Evolutionary conservation across 2,329 filamentous ascomycete species (phyloP).

Genomic region (Parastagonospora nodorum): DNA sequence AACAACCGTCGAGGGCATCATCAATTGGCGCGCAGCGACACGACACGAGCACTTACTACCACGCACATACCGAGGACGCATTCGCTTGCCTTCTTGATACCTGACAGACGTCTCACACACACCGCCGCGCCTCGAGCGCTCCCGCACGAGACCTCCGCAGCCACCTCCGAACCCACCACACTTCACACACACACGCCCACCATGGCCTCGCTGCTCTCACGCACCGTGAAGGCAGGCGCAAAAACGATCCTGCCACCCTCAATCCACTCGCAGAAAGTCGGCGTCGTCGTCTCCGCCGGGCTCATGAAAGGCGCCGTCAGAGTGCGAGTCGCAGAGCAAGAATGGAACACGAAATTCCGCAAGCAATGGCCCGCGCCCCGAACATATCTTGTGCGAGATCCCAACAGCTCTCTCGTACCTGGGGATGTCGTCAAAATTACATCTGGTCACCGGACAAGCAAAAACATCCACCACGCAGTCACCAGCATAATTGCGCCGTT

Average conservation of each 20-base stretch:
- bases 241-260: constrained; percentile 31
- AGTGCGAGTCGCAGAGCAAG: constrained; percentile 71
- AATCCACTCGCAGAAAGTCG: constrained; percentile 47
- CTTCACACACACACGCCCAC: constrained; percentile 6
- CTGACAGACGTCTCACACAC: background rate
- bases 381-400: constrained; percentile 77
- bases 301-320: constrained; percentile 80
- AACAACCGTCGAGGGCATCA: constrained; percentile 7
- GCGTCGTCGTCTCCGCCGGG: constrained; percentile 78
- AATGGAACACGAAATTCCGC: constrained; percentile 73
- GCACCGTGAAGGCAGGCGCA: constrained; percentile 9
- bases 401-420: constrained; percentile 70
- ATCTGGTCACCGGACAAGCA: constrained; percentile 68
- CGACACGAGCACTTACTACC: constrained; percentile 3
- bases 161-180: constrained; percentile 10
- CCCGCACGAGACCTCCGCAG: constrained; percentile 13
- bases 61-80: constrained; percentile 13
- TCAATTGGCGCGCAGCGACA: constrained; percentile 16
- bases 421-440: constrained; percentile 78
- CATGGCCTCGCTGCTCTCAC: constrained; percentile 23
- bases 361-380: constrained; percentile 72
- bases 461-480: constrained; percentile 74
- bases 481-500: constrained; percentile 75
- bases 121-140: constrained; percentile 15
- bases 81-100: constrained; percentile 20